These are phyloP conservation scores for Massariosphaeria phaeospora DNA, from an alignment of 495 filamentous ascomycete genomes.

Conservation along the genomic window DNA sequence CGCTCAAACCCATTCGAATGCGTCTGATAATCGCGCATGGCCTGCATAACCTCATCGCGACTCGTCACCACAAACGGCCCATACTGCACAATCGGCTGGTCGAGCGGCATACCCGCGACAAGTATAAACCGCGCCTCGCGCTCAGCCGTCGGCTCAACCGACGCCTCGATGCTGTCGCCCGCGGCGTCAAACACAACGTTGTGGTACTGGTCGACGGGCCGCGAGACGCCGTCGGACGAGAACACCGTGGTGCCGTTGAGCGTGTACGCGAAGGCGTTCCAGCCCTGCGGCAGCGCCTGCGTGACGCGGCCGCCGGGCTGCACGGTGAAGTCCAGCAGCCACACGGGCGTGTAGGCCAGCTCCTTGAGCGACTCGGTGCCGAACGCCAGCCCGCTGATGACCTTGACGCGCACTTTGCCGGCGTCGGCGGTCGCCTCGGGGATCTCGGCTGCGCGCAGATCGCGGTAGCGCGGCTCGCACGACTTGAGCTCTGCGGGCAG, in stretches of 20 bases:
- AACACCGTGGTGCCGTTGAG: constrained; percentile 66
- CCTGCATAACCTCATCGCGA: constrained; percentile 83
- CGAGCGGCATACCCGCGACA: constrained; percentile 76
- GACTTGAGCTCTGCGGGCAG: constrained; percentile 73
- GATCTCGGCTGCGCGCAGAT: constrained; percentile 71
- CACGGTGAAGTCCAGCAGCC: constrained; percentile 84
- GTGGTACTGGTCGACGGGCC: constrained; percentile 64
- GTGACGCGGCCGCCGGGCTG: constrained; percentile 67
- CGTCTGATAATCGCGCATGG: constrained; percentile 81
- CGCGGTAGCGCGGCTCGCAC: constrained; percentile 89
- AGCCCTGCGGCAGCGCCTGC: constrained; percentile 71
- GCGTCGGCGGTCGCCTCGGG: constrained; percentile 63
- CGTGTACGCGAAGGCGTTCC: constrained; percentile 89
- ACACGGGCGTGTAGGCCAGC: constrained; percentile 90
- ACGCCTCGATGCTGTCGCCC: constrained; percentile 67
- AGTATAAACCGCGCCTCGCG: constrained; percentile 67
- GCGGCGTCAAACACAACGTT: constrained; percentile 84
- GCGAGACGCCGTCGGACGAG: constrained; percentile 53
- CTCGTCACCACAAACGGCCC: constrained; percentile 86
- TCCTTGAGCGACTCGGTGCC: constrained; percentile 84
- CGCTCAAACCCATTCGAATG: constrained; percentile 87
- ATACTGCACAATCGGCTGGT: constrained; percentile 94
- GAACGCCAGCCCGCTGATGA: constrained; percentile 78
- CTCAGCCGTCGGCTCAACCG: constrained; percentile 64
- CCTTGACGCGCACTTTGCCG: constrained; percentile 72